Evolutionary conservation across 2,329 filamentous ascomycete genomes (phyloP), one percentile per base, ranked within the genome.

Genomic region (Polytolypa hystricis): DNA sequence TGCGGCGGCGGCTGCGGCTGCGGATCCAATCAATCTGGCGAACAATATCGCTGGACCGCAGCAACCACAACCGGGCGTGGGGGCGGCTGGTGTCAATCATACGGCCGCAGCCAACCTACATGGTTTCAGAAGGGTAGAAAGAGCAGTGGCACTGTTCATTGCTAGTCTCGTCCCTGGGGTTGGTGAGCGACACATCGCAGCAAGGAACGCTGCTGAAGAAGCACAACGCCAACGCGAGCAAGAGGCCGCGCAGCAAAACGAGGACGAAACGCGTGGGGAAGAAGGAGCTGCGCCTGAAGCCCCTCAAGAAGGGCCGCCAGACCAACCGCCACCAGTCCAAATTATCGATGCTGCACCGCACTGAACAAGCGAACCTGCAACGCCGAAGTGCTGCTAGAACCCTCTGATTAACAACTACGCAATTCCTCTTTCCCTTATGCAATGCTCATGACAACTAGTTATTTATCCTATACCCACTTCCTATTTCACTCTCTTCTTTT

Each of bases 151-250:
- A n/a, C 58, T 79, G n/a, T 75, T 79, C 41, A 51, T 79, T 21
- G 74, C 74, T 0, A 77, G 71, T 52, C 50, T 79, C 33, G 69
- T 75, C 50, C 75, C 75, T 1, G 75, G 75, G 0, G 63, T 79
- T 17, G 74, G 75, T 0, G 75, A 79, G 50, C 61, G 71, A 5
- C 71, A 76, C 50, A 70, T 79, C 10, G 60, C 66, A 43, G 73
- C 70, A 17, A 62, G 70, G 40, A 67, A 72, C 46, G 67, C 69
- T 36, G 62, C 69, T 11, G 64, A 69, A 43, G 60, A 60, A 12
- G 54, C 50, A 7, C n/a, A n/a, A n/a, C n/a, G n/a, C n/a, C n/a
- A n/a, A n/a, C 31, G 41, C 9, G 33, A 27, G 14, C 36, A 33
- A 26, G 37, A 42, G 23, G 30, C 37, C 16, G 33, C 28, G 16